Percentiles rank a stretch among this genome's conserved stretches.
phyloP scores from a whole-genome alignment of 352 stramenopile genomes.

The Globisporangium spiculum region DNA sequence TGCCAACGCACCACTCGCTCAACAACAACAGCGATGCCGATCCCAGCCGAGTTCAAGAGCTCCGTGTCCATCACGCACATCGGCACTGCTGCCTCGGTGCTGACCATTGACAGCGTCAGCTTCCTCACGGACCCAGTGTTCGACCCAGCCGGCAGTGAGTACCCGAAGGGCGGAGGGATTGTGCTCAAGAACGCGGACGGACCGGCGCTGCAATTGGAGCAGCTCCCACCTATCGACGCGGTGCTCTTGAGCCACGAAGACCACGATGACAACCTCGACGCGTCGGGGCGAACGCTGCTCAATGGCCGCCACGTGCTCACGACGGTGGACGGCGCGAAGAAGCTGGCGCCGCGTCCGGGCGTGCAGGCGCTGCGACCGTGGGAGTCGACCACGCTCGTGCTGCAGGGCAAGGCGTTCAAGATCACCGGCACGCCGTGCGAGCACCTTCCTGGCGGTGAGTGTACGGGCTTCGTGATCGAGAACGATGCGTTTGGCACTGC shows the following conservation, averaged over 20 bases:
- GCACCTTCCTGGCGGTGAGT: constrained; percentile 31
- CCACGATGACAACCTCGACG: constrained; percentile 40
- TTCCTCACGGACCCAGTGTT: constrained; percentile 38
- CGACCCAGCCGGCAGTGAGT: constrained; percentile 22
- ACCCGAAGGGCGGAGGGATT: constrained; percentile 12
- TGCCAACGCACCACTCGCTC: background rate
- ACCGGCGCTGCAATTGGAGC: constrained; percentile 24
- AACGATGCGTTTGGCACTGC: constrained; percentile 29
- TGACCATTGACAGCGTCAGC: constrained; percentile 39
- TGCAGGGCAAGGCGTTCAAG: constrained; percentile 34
- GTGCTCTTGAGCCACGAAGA: constrained; percentile 41
- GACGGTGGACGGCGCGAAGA: constrained; percentile 36
- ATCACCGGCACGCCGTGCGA: constrained; percentile 40
- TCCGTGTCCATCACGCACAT: constrained; percentile 39
- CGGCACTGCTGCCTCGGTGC: constrained; percentile 31
- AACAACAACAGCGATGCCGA: constrained; percentile 14
- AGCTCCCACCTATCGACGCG: constrained; percentile 30
- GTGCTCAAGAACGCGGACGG: constrained; percentile 22
- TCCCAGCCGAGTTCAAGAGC: constrained; percentile 25
- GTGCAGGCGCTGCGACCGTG: constrained; percentile 32
- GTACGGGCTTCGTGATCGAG: constrained; percentile 37
- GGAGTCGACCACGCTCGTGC: constrained; percentile 24
- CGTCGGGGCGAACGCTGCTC: constrained; percentile 28
- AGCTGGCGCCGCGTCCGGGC: constrained; percentile 33
- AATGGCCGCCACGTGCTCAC: constrained; percentile 41